Percentiles rank a stretch among this genome's conserved stretches.
These are phyloP conservation scores for Triticum monococcum DNA, from an alignment of 176 grass and related monocot genomes.

Conservation along the genomic window DNA sequence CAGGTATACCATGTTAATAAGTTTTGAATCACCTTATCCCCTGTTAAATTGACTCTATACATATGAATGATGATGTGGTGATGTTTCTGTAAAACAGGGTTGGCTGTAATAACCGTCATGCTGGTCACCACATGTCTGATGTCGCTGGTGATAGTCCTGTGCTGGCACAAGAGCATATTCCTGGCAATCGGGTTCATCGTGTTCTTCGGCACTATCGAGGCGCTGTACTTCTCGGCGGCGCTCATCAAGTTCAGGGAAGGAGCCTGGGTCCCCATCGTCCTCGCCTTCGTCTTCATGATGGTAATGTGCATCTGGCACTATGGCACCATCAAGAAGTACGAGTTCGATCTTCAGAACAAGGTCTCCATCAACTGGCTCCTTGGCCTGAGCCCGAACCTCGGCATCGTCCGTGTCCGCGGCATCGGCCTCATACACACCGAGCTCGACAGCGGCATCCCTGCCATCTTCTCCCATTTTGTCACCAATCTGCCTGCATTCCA, in stretches of 20 bases:
- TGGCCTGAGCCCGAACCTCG: slow-evolving; percentile 64
- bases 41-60: background rate
- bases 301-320: slow-evolving; percentile 97
- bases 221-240: slow-evolving; percentile 86
- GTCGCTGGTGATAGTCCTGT: slow-evolving; percentile 93
- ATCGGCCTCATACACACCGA: slow-evolving; percentile 88
- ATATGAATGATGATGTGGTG: slow-evolving; percentile 11
- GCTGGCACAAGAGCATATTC: slow-evolving; percentile 92
- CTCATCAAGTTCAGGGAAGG: slow-evolving; percentile 91
- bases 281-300: slow-evolving; percentile 75
- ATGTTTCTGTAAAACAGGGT: slow-evolving; percentile 45
- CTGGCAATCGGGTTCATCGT: slow-evolving; percentile 72
- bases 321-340: slow-evolving; percentile 89
- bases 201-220: slow-evolving; percentile 94
- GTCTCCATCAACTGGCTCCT: slow-evolving; percentile 96
- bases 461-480: slow-evolving; percentile 96
- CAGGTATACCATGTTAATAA: slow-evolving; percentile 46
- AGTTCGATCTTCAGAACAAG: slow-evolving; percentile 90
- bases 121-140: slow-evolving; percentile 94
- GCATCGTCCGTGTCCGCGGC: slow-evolving; percentile 78
- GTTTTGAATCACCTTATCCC: background rate
- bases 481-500: slow-evolving; percentile 97
- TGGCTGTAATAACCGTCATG: slow-evolving; percentile 99
- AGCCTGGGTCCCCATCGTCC: slow-evolving; percentile 80
- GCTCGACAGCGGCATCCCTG: slow-evolving; percentile 81